Conservation (phyloP, 208 protist genomes). For the Trypanosoma platydactyli region DNA sequence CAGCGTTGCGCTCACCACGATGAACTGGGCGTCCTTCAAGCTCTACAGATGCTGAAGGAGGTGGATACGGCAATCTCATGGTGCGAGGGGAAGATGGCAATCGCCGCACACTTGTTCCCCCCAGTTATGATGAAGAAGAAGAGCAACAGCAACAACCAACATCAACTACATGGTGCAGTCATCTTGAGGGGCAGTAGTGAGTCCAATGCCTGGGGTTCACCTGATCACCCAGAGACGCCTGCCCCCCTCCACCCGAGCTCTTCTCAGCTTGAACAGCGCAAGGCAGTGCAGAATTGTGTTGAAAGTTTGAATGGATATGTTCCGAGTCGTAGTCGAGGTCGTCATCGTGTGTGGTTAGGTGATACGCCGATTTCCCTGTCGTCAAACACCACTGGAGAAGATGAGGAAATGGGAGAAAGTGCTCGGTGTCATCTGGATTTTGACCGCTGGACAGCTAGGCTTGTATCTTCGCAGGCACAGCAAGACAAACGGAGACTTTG, state of each 20-base stretch:
- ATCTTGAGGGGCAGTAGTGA: too few species aligned
- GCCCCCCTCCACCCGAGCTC: neutral
- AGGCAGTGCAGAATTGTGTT: neutral
- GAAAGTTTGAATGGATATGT: neutral
- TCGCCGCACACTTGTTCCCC: conserved; percentile 9
- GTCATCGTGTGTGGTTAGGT: neutral
- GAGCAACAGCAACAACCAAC: neutral
- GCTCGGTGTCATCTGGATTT: conserved; percentile 10
- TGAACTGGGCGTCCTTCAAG: neutral
- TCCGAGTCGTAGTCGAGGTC: conserved; percentile 4
- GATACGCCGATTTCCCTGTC: neutral
- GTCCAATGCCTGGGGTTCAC: neutral
- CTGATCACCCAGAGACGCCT: neutral
- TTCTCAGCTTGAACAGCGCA: neutral
- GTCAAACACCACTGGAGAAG: neutral
- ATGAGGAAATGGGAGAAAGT: neutral
- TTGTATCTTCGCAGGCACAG: conserved; percentile 12
- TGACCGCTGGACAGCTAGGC: conserved; percentile 2
- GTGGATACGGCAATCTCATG: conserved; percentile 22
- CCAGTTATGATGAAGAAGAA: neutral
- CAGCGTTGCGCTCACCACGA: too few species aligned
- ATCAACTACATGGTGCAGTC: neutral
- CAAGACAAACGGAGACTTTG: conserved; percentile 9
- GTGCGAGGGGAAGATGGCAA: conserved; percentile 21
- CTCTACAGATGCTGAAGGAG: conserved; percentile 6